A percentile compares a stretch with the other conserved stretches of the same genome.
phyloP scores from a whole-genome alignment of 2,329 filamentous ascomycete genomes.

The Exophiala xenobiotica region DNA sequence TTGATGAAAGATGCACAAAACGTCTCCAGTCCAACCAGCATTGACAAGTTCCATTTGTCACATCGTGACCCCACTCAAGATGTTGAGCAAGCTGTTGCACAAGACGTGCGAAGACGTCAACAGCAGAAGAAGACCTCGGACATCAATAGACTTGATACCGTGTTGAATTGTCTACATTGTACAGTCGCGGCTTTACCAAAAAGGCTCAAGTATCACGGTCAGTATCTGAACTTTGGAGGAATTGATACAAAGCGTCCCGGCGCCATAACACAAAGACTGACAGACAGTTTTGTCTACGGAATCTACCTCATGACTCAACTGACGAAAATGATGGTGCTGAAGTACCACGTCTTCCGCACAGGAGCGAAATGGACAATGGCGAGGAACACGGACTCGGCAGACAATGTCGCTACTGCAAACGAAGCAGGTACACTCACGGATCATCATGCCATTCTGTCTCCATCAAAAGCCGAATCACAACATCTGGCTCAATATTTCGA shows the following conservation, averaged over 20 bases:
- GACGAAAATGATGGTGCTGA: slow-evolving; percentile 35
- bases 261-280: background rate
- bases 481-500: background rate
- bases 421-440: too few species aligned
- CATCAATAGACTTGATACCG: slow-evolving; percentile 9
- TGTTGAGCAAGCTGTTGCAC: background rate
- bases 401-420: too few species aligned
- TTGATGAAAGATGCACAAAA: slow-evolving; percentile 39
- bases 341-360: too few species aligned
- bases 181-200: slow-evolving; percentile 32
- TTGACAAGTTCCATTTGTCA: background rate
- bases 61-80: background rate
- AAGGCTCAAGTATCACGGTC: slow-evolving; percentile 32
- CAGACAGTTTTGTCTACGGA: slow-evolving; percentile 24
- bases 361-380: too few species aligned
- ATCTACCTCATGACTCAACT: slow-evolving; percentile 38
- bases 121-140: too few species aligned
- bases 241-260: background rate
- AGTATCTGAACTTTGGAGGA: slow-evolving; percentile 28
- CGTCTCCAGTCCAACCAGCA: slow-evolving; percentile 19
- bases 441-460: background rate
- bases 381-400: too few species aligned
- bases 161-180: slow-evolving; percentile 19
- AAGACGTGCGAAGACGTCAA: slow-evolving; percentile 19
- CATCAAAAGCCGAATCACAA: background rate